Evolutionary conservation across 1,139 yeast species (phyloP).

Genomic region (Suhomyces yuchorum): DNA sequence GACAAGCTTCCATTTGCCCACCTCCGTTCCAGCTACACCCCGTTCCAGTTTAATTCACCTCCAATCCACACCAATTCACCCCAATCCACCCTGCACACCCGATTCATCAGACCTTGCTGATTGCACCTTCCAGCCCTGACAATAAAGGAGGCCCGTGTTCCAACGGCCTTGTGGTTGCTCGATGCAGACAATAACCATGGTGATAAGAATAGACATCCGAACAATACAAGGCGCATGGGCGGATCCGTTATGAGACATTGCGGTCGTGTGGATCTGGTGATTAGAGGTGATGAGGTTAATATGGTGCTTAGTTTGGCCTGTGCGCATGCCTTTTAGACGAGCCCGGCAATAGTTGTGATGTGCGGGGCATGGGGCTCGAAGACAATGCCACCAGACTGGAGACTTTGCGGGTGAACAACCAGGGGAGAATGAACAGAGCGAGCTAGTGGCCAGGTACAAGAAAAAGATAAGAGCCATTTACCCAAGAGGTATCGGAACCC

Average conservation of each 20-base stretch:
- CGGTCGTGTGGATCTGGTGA: conserved; percentile 4
- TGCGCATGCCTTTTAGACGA: conserved; percentile 8
- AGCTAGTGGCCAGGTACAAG: not conserved
- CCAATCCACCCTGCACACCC: no score
- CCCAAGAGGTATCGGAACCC: not conserved
- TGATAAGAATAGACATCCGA: conserved; percentile 2
- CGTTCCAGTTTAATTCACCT: not conserved
- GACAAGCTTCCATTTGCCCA: not conserved
- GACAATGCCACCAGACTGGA: conserved; percentile 5
- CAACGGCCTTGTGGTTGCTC: conserved; percentile 2
- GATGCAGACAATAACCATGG: not conserved
- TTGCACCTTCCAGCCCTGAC: no score
- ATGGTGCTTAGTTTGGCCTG: not conserved
- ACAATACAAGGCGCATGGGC: conserved; percentile 4
- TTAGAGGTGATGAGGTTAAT: not conserved
- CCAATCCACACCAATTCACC: not conserved
- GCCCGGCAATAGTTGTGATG: conserved; percentile 8
- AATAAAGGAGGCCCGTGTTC: not conserved
- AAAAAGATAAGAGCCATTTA: not conserved
- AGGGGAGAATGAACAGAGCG: not conserved
- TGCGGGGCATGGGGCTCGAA: conserved; percentile 10
- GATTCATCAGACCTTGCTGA: no score
- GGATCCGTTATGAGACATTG: conserved; percentile 2
- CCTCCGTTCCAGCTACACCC: not conserved
- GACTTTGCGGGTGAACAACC: conserved; percentile 2